Percentiles rank a stretch among this genome's conserved stretches.
These are phyloP conservation scores for Metschnikowia borealis DNA, from an alignment of 805 yeast genomes.

Conservation along the genomic window DNA sequence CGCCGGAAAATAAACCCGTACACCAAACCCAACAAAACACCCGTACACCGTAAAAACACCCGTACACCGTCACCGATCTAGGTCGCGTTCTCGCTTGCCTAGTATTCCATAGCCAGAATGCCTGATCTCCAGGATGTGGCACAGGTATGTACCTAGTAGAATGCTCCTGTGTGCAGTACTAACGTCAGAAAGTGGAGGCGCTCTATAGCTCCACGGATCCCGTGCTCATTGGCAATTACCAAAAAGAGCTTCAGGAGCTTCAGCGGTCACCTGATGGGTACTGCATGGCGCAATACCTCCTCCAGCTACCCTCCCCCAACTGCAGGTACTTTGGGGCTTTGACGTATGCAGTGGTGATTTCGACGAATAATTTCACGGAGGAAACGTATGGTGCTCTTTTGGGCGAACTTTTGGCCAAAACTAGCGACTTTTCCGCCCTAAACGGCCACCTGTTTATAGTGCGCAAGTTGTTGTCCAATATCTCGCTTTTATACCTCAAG, in stretches of 20 bases:
- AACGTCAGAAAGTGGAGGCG: constrained; percentile 33
- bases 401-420: constrained; percentile 7
- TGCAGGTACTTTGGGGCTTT: constrained; percentile 78
- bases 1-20: background rate
- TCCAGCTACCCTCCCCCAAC: constrained; percentile 39
- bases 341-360: constrained; percentile 65
- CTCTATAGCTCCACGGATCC: constrained; percentile 43
- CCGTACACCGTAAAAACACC: background rate
- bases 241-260: constrained; percentile 50
- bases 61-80: too few relatives aligned
- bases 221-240: constrained; percentile 39
- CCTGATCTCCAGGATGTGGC: constrained; percentile 6
- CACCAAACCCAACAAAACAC: background rate
- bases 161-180: background rate
- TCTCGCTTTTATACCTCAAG: constrained; percentile 46
- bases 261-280: constrained; percentile 59
- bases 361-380: constrained; percentile 21
- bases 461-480: constrained; percentile 54
- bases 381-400: constrained; percentile 8
- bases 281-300: constrained; percentile 51
- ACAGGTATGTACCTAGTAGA: constrained; percentile 1
- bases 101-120: background rate
- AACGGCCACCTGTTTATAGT: constrained; percentile 35
- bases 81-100: too few relatives aligned
- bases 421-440: constrained; percentile 1